phyloP scores from a whole-genome alignment of 768 basidiomycete species.

The Lactarius hengduanensis region DNA sequence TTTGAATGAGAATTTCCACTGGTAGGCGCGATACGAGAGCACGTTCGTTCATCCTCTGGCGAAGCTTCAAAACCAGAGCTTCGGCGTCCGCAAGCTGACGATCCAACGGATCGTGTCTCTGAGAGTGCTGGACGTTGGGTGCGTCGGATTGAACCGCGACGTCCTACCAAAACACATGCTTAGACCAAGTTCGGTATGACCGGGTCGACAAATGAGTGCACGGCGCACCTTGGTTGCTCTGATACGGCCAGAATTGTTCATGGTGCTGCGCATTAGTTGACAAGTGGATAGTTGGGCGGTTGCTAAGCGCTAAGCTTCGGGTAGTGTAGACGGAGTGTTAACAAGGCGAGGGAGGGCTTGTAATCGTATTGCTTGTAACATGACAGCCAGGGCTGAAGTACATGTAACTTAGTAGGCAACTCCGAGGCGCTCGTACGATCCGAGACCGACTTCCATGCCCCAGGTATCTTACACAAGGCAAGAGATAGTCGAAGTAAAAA shows the following conservation, averaged over 20 bases:
- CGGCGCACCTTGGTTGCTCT: conserved; percentile 15
- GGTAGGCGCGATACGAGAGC: conserved; percentile 24
- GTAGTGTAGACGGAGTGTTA: not conserved
- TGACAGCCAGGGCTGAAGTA: not conserved
- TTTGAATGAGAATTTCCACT: conserved; percentile 22
- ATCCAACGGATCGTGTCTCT: conserved; percentile 13
- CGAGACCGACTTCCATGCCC: not conserved
- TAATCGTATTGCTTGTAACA: not conserved
- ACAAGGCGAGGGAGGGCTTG: not conserved
- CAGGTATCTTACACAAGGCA: not conserved
- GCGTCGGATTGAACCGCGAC: conserved; percentile 18
- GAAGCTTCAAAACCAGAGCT: conserved; percentile 15
- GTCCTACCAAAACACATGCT: conserved; percentile 18
- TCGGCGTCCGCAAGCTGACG: conserved; percentile 16
- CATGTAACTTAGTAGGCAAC: not conserved
- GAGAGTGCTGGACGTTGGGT: not conserved
- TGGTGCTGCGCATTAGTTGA: not conserved
- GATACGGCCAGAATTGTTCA: not conserved
- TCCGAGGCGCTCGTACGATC: not conserved
- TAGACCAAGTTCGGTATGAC: not conserved
- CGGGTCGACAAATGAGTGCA: not conserved
- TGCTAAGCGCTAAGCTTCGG: conserved; percentile 2
- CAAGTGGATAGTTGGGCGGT: not conserved
- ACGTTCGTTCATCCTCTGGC: conserved; percentile 23
- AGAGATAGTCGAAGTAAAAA: not conserved